phyloP scores from a whole-genome alignment of 345 rosid species.

The Aegle marmelos region DNA sequence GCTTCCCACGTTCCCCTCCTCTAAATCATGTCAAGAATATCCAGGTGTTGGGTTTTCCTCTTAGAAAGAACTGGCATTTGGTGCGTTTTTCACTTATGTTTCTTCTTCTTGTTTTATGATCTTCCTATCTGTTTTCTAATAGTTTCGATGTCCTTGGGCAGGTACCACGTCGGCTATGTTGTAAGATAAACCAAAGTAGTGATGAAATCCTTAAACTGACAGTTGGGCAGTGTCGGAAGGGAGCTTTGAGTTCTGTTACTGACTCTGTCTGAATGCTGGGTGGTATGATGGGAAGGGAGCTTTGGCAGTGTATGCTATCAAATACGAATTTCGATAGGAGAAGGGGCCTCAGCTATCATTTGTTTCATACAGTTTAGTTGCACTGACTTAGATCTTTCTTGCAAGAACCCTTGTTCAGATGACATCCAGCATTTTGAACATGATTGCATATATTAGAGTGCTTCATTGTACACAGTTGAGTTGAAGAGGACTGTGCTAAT shows the following conservation, averaged over 20 bases:
- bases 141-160: slow-evolving; percentile 23
- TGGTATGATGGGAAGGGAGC: slow-evolving; percentile 16
- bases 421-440: slow-evolving; percentile 27
- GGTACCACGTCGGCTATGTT: slow-evolving; percentile 82
- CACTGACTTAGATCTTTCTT: not conserved
- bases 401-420: slow-evolving; percentile 10
- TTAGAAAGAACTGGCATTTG: slow-evolving; percentile 73
- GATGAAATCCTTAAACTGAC: slow-evolving; percentile 50
- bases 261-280: slow-evolving; percentile 38
- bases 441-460: slow-evolving; percentile 35
- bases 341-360: slow-evolving; percentile 21
- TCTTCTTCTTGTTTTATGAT: not conserved
- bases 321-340: slow-evolving; percentile 28
- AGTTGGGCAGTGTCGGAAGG: slow-evolving; percentile 69
- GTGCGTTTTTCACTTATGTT: slow-evolving; percentile 33
- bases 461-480: slow-evolving; percentile 27
- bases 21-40: slow-evolving; percentile 54
- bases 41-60: slow-evolving; percentile 56
- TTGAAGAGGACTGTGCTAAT: slow-evolving; percentile 25
- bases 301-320: slow-evolving; percentile 8
- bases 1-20: slow-evolving; percentile 66
- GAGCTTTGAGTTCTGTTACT: slow-evolving; percentile 41
- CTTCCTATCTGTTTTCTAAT: slow-evolving; percentile 3
- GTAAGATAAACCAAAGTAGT: slow-evolving; percentile 50
- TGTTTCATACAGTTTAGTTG: slow-evolving; percentile 21